phyloP scores from a whole-genome alignment of 805 yeast species.

The Spencermartinsiella europaea region DNA sequence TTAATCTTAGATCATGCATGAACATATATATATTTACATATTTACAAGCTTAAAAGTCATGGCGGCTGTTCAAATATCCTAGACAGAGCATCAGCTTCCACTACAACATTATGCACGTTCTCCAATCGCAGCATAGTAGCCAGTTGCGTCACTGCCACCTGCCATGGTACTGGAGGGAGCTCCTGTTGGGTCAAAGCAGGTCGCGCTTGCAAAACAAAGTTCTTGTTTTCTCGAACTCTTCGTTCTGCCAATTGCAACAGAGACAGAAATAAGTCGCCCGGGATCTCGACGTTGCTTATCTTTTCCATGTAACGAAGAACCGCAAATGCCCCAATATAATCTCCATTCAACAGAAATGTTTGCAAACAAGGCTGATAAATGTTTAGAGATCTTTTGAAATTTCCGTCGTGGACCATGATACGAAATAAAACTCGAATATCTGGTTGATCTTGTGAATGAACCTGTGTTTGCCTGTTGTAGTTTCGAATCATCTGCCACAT shows the following conservation, averaged over 20 bases:
- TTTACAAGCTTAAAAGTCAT: not conserved
- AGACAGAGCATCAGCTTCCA: not conserved
- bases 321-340: conserved; percentile 14
- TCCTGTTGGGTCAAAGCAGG: not conserved
- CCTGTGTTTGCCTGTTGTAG: conserved; percentile 1
- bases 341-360: conserved; percentile 14
- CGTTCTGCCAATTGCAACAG: conserved; percentile 15
- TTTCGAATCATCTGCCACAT: conserved; percentile 16
- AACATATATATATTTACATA: not conserved
- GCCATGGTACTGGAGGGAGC: conserved; percentile 1
- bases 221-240: not conserved
- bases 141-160: not conserved
- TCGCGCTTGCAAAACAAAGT: conserved; percentile 9
- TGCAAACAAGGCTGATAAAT: conserved; percentile 19
- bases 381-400: conserved; percentile 14
- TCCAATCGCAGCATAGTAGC: not conserved
- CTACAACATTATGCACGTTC: not conserved
- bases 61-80: not conserved
- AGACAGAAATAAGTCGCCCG: conserved; percentile 11
- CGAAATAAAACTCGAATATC: conserved; percentile 12
- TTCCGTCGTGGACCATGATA: conserved; percentile 12
- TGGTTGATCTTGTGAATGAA: not conserved
- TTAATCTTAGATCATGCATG: conserved; percentile 3
- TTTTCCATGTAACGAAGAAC: conserved; percentile 18
- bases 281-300: conserved; percentile 12